Evolutionary conservation across 345 rosid species (phyloP), one percentile per base, ranked within the genome.

Genomic region (Reutealis trisperma): DNA sequence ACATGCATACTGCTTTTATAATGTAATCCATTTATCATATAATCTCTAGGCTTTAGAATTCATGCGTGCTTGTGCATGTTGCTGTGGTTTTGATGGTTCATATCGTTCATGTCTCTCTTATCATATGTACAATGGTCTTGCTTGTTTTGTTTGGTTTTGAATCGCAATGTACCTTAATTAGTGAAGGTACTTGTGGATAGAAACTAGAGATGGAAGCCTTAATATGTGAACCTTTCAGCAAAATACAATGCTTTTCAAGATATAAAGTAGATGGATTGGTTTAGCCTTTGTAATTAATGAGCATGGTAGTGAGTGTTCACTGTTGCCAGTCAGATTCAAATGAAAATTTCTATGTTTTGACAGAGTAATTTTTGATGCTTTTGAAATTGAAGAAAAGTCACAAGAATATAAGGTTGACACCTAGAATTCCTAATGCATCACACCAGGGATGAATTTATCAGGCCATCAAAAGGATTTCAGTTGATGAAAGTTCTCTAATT

Each of bases 1-100:
- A 49, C 57, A 2, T 45, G 68, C 19, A 24, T 63, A 30, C 59
- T 73, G 18, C 58, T 72, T 22, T 72, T 37, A n/a, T 72, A n/a
- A 16, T 45, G 22, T 58, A 58, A n/a, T 30, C 34, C 51, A 10
- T 57, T 57, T 14, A 21, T 30, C 24, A 6, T n/a, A n/a, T 32
- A 30, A 4, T 70, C 13, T 19, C 8, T 54, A 24, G 71, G 71
- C 71, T 67, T 67, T 24, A 24, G 52, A 51, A 25, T 15, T 69
- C 12, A 57, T 57, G 16, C 32, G 11, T 57, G 63, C 30, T 32
- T 41, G 44, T 41, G 44, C 49, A 34, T 71, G 45, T 37, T 4
- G 51, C 45, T 55, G 51, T 71, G 18, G 51, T 49, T 49, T 68
- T 54, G 6, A 37, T 37, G 41, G 41, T 37, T 37, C 0, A 37